Evolutionary conservation across 805 yeast genomes (phyloP), one percentile per base, ranked within the genome.

Genomic region (Isabelozyma pseudorhagii): DNA sequence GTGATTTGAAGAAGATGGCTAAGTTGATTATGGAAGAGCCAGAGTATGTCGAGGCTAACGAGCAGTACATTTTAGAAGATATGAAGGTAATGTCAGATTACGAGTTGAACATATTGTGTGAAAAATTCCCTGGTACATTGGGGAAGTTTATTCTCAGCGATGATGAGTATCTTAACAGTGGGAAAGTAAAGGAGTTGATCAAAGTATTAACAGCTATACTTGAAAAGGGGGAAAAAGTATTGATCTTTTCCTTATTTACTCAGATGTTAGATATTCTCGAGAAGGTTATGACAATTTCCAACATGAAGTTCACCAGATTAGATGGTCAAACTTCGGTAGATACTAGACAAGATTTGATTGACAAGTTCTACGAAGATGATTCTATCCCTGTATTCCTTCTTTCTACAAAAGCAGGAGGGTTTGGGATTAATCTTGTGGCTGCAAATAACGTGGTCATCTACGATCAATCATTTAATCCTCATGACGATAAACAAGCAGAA

Each of bases 341-440:
- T 54, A 84, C 88, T 27, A 82, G 99, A 63, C 99, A 94, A 67
- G 89, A 87, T 50, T 72, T 93, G 56, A 93, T 94, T 57, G 99
- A 94, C 70, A 82, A 82, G 57, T 94, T 88, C 63, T 86, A 90
- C 60, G 91, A 88, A 34, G 96, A 91, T 53, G 79, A 80, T 0
- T 75, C 82, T 5, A 89, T 94, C 54, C 93, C 96, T 0, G 86
- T 94, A 3, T 93, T 94, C 61, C 74, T 94, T 45, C 73, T 94
- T 42, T 89, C 97, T 9, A 94, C 99, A 3, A 90, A 89, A 64
- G 98, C 99, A 0, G 99, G 99, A 63, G 99, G 99, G 1, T 94
- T 94, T 69, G 99, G 99, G 50, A 94, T 94, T 69, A 94, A 94
- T 62, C 78, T 94, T 59, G 94, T 96, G 1, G 94, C 96, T 62